Conservation (phyloP, 768 basidiomycete species). For the Porpolomopsis calyptriformis region DNA sequence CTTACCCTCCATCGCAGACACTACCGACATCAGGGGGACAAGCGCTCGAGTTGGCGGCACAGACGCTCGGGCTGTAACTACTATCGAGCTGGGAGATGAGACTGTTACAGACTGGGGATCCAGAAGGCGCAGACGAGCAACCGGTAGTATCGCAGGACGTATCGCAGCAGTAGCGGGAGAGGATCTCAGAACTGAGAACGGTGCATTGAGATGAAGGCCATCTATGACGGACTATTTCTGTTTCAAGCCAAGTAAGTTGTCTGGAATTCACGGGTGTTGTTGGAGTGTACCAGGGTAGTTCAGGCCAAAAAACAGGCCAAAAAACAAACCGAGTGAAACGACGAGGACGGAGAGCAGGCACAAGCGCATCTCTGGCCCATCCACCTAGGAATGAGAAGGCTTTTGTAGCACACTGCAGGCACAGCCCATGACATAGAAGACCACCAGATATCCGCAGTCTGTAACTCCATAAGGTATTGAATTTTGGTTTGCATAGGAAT, state of each 20-base stretch:
- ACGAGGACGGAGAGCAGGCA: constrained; percentile 16
- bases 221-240: constrained; percentile 13
- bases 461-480: too few relatives aligned
- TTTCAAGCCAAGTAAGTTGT: not conserved
- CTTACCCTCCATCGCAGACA: constrained; percentile 13
- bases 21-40: constrained; percentile 10
- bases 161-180: constrained; percentile 13
- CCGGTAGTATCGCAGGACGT: constrained; percentile 4
- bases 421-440: too few relatives aligned
- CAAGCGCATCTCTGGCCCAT: too few relatives aligned
- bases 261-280: not conserved
- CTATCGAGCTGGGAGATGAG: constrained; percentile 10
- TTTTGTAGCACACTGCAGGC: too few relatives aligned
- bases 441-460: too few relatives aligned
- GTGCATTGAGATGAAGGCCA: constrained; percentile 15
- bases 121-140: constrained; percentile 8
- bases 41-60: constrained; percentile 6
- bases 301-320: constrained; percentile 13
- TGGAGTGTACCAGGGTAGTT: constrained; percentile 11
- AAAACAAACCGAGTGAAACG: constrained; percentile 16
- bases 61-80: constrained; percentile 9
- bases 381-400: too few relatives aligned
- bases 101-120: constrained; percentile 7
- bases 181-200: constrained; percentile 9
- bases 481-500: too few relatives aligned